Base-by-base conservation (phyloP, 805 yeast genomes). In the Yamadazyma philogaea region DNA sequence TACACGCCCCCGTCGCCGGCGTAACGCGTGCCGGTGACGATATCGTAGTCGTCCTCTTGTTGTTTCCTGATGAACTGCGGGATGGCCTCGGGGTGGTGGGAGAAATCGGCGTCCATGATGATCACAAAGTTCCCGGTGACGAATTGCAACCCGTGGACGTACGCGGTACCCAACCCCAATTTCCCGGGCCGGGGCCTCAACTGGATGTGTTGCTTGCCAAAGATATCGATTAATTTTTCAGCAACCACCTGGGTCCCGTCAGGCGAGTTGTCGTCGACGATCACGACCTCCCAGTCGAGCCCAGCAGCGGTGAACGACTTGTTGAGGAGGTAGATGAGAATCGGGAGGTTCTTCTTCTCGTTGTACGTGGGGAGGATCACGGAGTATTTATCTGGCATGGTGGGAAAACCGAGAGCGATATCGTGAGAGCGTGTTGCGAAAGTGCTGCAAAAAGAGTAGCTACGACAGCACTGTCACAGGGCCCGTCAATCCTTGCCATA, bases 21-120 rank as follows among this genome's bases (percentile, higher is more conserved):
- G 54, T 84, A 84, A 55, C 91, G 75, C 7, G 91, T 84, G 20
- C 76, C 76, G 15, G 76, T 70, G 21, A 70, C 74, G 59, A 78
- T 78, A 53, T 78, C 84, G 51, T 57, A 78, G 55, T 78, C 57
- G 34, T 56, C 66, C 42, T 54, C 47, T 56, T 75, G 69, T 53
- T 84, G 91, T 58, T 79, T 78, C 41, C 72, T 74, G 55, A 84
- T 83, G 60, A 84, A 83, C 59, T 81, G 70, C 6, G 90, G 91
- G 60, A 84, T 84, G 21, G 89, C 84, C 52, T 79, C 82, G 18
- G 91, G 91, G 60, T 82, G 88, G 61, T 84, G 91, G 6, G 87
- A 81, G 65, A 84, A 84, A 59, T 84, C 91, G 14, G 91, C 91
- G 58, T 84, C 91, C 91, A 84, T 84, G 52, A 84, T 84, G 48